phyloP scores from a whole-genome alignment of 2,329 filamentous ascomycete species.

The Alternaria sp. region DNA sequence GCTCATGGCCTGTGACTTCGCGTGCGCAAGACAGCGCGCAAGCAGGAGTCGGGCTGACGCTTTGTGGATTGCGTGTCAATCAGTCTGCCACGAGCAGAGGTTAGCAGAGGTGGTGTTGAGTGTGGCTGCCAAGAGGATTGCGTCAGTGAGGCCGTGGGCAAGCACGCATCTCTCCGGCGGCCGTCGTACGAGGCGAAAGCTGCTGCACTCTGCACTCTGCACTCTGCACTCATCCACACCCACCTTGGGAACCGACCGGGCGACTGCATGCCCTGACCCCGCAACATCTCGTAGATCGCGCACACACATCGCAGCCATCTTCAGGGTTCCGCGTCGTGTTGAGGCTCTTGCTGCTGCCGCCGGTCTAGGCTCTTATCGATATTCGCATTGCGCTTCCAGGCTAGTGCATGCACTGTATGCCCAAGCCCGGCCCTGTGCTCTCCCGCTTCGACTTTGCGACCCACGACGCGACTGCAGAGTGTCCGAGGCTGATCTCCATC shows the following conservation, averaged over 20 bases:
- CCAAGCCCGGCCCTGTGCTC: constrained; percentile 23
- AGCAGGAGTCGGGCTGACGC: too few relatives aligned
- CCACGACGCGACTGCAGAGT: constrained; percentile 33
- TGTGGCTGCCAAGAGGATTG: constrained; percentile 16
- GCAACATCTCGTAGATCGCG: constrained; percentile 8
- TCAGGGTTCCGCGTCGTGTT: constrained; percentile 24
- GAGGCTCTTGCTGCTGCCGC: constrained; percentile 16
- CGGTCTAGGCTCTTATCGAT: constrained; percentile 34
- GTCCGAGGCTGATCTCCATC: constrained; percentile 34
- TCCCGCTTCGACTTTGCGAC: constrained; percentile 24
- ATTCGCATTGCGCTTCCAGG: constrained; percentile 13
- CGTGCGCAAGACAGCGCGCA: not conserved
- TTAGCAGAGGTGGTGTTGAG: not conserved
- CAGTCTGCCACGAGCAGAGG: not conserved
- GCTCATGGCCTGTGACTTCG: not conserved
- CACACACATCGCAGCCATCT: constrained; percentile 3
- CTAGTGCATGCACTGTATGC: constrained; percentile 21
- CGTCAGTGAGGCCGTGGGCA: constrained; percentile 16
- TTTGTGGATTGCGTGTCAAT: too few relatives aligned
- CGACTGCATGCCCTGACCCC: constrained; percentile 11
- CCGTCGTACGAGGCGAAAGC: constrained; percentile 16
- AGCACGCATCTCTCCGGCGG: constrained; percentile 2
- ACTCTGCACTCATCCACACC: constrained; percentile 7
- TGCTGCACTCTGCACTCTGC: not conserved
- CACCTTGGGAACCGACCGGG: constrained; percentile 1